Conservation (phyloP, 306 rosid genomes). For the Rosa rugosa region DNA sequence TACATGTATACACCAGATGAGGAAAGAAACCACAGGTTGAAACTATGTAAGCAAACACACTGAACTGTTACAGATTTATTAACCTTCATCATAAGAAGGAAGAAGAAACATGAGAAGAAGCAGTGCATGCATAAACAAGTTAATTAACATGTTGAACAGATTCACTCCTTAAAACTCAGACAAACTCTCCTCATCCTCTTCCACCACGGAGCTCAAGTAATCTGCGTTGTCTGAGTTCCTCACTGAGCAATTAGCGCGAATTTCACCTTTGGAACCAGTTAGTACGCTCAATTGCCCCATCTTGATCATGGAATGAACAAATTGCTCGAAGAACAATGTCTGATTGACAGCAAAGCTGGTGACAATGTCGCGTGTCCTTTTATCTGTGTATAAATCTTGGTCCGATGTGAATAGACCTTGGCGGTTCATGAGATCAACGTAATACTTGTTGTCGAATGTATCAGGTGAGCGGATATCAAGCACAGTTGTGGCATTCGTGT, state of each 20-base stretch:
- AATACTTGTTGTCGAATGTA: slow-evolving; percentile 60
- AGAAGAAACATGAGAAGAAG: neutral
- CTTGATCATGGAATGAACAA: slow-evolving; percentile 41
- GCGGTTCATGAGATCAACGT: slow-evolving; percentile 45
- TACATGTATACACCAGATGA: too few species aligned
- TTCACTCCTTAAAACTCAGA: slow-evolving; percentile 19
- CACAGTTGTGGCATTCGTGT: slow-evolving; percentile 30
- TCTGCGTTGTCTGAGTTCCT: slow-evolving; percentile 30
- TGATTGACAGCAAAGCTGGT: slow-evolving; percentile 42
- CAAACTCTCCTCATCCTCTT: slow-evolving; percentile 31
- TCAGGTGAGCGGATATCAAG: slow-evolving; percentile 50
- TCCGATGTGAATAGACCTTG: slow-evolving; percentile 69
- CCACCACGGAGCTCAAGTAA: slow-evolving; percentile 23
- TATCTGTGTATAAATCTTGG: slow-evolving; percentile 39
- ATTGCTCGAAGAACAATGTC: slow-evolving; percentile 50
- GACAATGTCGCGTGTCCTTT: slow-evolving; percentile 46
- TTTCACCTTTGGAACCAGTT: slow-evolving; percentile 50
- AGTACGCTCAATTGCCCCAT: slow-evolving; percentile 62
- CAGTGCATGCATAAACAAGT: neutral
- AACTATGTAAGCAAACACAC: neutral
- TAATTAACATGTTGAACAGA: neutral
- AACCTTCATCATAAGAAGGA: neutral
- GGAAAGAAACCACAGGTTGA: too few species aligned
- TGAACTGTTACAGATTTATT: neutral
- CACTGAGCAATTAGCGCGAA: slow-evolving; percentile 50